These are phyloP conservation scores for Sarocladium strictum DNA, from an alignment of 2,329 filamentous ascomycete species.

Conservation along the genomic window DNA sequence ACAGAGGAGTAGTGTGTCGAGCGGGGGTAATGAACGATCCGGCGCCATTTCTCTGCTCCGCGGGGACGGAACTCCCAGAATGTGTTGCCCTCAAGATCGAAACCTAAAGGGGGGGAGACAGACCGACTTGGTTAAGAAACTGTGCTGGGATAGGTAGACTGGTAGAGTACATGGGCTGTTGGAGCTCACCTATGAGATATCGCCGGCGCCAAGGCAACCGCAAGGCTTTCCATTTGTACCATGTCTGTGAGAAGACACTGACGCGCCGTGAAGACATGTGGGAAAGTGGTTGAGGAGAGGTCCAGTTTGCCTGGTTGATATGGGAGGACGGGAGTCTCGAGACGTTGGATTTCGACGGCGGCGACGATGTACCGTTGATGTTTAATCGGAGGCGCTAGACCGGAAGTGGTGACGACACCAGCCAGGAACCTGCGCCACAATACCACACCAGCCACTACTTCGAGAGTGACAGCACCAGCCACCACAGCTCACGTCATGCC, in stretches of 20 bases:
- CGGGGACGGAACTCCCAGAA: conserved; percentile 59
- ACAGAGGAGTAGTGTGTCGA: conserved; percentile 49
- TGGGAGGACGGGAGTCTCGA: background rate
- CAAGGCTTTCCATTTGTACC: conserved; percentile 58
- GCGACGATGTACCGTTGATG: background rate
- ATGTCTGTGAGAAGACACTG: conserved; percentile 34
- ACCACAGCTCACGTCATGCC: conserved; percentile 21
- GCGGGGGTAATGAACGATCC: conserved; percentile 55
- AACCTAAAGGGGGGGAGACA: conserved; percentile 35
- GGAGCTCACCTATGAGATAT: conserved; percentile 51
- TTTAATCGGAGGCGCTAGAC: conserved; percentile 1
- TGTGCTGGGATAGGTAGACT: background rate
- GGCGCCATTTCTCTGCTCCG: conserved; percentile 44
- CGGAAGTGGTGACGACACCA: conserved; percentile 1
- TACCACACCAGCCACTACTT: conserved; percentile 6
- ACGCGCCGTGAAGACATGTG: conserved; percentile 23
- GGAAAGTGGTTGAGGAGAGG: conserved; percentile 16
- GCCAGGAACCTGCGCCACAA: conserved; percentile 6
- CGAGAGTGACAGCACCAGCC: conserved; percentile 15
- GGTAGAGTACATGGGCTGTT: background rate
- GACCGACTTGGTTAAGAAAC: background rate
- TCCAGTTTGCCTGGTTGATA: background rate
- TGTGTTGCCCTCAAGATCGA: conserved; percentile 60
- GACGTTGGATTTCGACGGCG: background rate
- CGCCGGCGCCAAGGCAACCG: conserved; percentile 58